Conservation (phyloP, 2,329 filamentous ascomycete species). For the Paracoccidioides lutzii region DNA sequence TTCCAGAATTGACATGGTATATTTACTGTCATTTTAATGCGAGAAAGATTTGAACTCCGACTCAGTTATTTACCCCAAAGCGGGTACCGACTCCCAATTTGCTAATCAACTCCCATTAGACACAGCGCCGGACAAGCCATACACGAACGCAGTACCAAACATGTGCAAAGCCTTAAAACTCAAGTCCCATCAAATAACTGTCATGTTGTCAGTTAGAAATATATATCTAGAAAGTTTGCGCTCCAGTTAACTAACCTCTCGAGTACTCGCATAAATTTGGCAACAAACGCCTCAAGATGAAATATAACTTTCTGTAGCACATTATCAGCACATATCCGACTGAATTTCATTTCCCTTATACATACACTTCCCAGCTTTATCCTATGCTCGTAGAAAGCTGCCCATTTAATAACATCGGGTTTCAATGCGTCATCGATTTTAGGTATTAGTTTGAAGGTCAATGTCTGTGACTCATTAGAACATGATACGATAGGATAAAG, state of each 20-base stretch:
- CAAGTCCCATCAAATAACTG: conserved; percentile 13
- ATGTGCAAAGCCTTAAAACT: conserved; percentile 6
- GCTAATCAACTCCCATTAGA: background rate
- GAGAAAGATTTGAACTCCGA: too few species aligned
- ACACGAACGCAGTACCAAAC: background rate
- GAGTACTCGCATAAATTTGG: conserved; percentile 92
- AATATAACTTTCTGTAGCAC: conserved; percentile 71
- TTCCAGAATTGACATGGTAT: background rate
- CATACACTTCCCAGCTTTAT: conserved; percentile 65
- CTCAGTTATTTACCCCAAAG: too few species aligned
- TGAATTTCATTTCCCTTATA: conserved; percentile 5
- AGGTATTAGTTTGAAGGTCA: conserved; percentile 84
- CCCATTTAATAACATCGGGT: conserved; percentile 87
- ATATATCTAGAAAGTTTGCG: background rate
- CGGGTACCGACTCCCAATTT: background rate
- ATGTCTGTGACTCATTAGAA: conserved; percentile 38
- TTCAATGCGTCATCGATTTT: conserved; percentile 83
- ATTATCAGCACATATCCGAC: background rate
- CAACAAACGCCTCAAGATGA: conserved; percentile 94
- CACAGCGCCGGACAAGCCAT: background rate
- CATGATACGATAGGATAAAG: background rate
- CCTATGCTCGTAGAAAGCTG: conserved; percentile 92
- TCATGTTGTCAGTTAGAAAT: background rate
- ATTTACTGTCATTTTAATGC: background rate
- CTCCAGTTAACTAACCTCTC: conserved; percentile 59